phyloP scores from a whole-genome alignment of 176 grass and related monocot species.

The Phoenix dactylifera region DNA sequence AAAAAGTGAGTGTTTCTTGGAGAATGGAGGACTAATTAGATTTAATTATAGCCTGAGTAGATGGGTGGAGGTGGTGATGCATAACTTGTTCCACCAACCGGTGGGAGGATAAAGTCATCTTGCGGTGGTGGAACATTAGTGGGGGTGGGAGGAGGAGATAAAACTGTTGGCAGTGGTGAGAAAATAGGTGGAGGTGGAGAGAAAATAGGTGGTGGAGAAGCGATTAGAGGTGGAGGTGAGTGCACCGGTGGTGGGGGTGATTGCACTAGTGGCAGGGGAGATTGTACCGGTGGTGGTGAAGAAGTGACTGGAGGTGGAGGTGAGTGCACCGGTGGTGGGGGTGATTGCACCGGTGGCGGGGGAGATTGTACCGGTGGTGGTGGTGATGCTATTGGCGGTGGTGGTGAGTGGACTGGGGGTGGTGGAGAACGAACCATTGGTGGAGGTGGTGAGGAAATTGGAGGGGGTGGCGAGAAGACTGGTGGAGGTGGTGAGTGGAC shows the following conservation, averaged over 20 bases:
- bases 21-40: not conserved
- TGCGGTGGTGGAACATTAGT: not conserved
- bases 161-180: too few species aligned
- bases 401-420: not conserved
- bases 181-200: constrained; percentile 1
- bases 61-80: constrained; percentile 33
- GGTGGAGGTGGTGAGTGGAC: not conserved
- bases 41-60: constrained; percentile 27
- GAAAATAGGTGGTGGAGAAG: not conserved
- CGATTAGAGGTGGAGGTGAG: constrained; percentile 11
- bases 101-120: constrained; percentile 16
- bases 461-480: not conserved
- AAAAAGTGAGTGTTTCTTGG: too few species aligned
- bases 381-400: not conserved
- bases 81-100: constrained; percentile 25
- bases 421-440: not conserved
- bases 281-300: constrained; percentile 2
- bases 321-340: not conserved
- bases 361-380: not conserved
- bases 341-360: not conserved
- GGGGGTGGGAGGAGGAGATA: too few species aligned
- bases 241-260: not conserved
- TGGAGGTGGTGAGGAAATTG: not conserved
- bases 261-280: not conserved
- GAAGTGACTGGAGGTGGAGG: not conserved